Percentiles rank a stretch among this genome's conserved stretches.
These are phyloP conservation scores for Leccinum subgranulosum DNA, from an alignment of 768 basidiomycete species.

Conservation along the genomic window DNA sequence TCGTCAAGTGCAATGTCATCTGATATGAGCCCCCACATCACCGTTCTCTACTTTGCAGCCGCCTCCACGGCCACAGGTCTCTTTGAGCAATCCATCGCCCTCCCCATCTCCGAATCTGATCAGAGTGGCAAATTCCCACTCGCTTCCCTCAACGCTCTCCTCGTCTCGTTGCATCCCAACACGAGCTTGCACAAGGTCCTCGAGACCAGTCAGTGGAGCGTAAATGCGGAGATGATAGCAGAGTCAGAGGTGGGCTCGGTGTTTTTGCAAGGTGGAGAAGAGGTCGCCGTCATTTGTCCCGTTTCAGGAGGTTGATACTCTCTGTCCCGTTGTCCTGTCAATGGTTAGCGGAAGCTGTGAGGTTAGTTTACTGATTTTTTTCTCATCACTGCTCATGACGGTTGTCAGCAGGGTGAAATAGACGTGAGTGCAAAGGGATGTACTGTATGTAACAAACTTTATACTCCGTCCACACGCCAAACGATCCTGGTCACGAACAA, in stretches of 20 bases:
- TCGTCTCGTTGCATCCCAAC: conserved; percentile 53
- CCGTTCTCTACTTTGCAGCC: conserved; percentile 53
- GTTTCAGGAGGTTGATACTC: conserved; percentile 69
- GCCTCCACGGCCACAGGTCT: conserved; percentile 70
- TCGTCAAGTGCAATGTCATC: too few species aligned
- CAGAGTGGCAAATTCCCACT: conserved; percentile 35
- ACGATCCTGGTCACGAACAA: too few species aligned
- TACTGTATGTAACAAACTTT: too few species aligned
- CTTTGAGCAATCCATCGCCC: conserved; percentile 47
- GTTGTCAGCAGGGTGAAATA: not conserved
- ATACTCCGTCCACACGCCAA: too few species aligned
- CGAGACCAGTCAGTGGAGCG: conserved; percentile 68
- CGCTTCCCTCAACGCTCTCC: conserved; percentile 46
- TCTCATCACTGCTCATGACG: not conserved
- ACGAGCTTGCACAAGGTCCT: conserved; percentile 52
- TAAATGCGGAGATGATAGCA: conserved; percentile 77
- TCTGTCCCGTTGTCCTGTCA: conserved; percentile 1
- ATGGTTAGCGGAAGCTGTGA: not conserved
- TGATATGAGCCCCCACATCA: conserved; percentile 27
- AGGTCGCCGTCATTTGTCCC: conserved; percentile 77
- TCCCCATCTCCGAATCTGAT: conserved; percentile 34
- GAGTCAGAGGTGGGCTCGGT: conserved; percentile 40
- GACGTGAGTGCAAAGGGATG: not conserved
- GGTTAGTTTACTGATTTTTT: not conserved
- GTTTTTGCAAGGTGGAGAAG: conserved; percentile 64